Evolutionary conservation across 495 filamentous ascomycete species (phyloP).

Genomic region (Durotheca rogersii): DNA sequence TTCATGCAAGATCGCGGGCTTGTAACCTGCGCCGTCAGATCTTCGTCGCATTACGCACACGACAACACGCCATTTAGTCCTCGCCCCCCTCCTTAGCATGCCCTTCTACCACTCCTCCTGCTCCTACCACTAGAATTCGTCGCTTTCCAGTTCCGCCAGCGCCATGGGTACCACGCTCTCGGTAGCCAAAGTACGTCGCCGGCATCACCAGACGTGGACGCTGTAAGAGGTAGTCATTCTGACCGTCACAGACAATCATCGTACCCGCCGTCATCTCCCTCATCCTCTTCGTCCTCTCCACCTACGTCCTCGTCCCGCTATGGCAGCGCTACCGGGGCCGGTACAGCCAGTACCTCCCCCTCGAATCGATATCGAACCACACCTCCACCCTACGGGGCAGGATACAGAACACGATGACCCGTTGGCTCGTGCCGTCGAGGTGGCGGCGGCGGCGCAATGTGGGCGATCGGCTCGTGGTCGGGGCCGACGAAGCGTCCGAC

Average conservation of each 20-base stretch:
- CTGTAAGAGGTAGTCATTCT: not conserved
- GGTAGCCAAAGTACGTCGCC: conserved; percentile 46
- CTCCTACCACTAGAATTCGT: conserved; percentile 7
- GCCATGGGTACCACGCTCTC: conserved; percentile 43
- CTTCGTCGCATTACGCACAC: not conserved
- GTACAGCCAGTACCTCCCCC: conserved; percentile 69
- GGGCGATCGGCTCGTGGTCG: conserved; percentile 37
- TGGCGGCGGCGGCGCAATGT: conserved; percentile 57
- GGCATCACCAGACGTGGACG: not conserved
- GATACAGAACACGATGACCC: conserved; percentile 55
- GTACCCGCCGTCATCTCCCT: conserved; percentile 77
- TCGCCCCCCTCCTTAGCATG: conserved; percentile 9
- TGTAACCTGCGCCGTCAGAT: not conserved
- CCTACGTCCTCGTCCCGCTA: conserved; percentile 70
- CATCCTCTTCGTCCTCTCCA: conserved; percentile 68
- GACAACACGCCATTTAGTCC: not conserved
- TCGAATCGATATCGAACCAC: conserved; percentile 61
- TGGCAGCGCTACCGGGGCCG: conserved; percentile 74
- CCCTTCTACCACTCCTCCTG: too few relatives aligned
- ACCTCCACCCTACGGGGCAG: conserved; percentile 64
- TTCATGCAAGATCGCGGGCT: not conserved
- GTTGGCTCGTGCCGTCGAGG: conserved; percentile 56
- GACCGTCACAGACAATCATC: conserved; percentile 63
- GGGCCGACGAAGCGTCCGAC: conserved; percentile 45
- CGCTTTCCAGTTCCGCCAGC: conserved; percentile 24